A percentile compares a stretch with the other conserved stretches of the same genome.
Evolutionary conservation across 805 yeast genomes (phyloP).

Genomic region (Pichia ethanolica): DNA sequence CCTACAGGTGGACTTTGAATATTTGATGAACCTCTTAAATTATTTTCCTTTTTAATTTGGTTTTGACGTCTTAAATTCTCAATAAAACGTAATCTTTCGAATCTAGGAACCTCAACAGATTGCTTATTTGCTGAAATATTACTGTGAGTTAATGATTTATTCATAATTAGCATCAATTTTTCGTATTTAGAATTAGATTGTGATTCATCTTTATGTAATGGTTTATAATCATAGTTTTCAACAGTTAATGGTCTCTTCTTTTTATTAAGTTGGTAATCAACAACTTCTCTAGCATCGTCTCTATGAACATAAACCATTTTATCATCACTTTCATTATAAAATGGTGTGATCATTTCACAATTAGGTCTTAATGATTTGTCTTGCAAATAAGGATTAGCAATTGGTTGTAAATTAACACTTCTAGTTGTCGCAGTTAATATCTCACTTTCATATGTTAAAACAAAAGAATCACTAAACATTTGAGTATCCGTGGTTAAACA

Average conservation of each 20-base stretch:
- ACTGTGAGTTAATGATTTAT: slow-evolving; percentile 37
- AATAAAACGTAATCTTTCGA: slow-evolving; percentile 78
- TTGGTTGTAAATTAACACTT: slow-evolving; percentile 66
- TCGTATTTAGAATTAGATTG: slow-evolving; percentile 85
- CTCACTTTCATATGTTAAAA: slow-evolving; percentile 83
- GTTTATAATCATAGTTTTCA: slow-evolving; percentile 25
- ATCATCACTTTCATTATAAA: slow-evolving; percentile 27
- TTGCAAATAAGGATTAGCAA: slow-evolving; percentile 56
- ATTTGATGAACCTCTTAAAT: slow-evolving; percentile 3
- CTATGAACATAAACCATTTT: slow-evolving; percentile 32
- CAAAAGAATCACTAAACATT: slow-evolving; percentile 71
- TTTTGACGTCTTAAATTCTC: slow-evolving; percentile 59
- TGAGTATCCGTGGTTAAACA: slow-evolving; percentile 73
- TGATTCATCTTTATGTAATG: slow-evolving; percentile 57
- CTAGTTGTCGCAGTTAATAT: slow-evolving; percentile 71
- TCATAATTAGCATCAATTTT: slow-evolving; percentile 73
- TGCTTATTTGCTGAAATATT: slow-evolving; percentile 28
- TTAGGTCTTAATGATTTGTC: slow-evolving; percentile 41
- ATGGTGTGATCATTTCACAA: slow-evolving; percentile 35
- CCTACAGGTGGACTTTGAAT: slow-evolving; percentile 5
- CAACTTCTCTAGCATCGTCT: slow-evolving; percentile 27
- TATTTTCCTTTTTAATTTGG: slow-evolving; percentile 7
- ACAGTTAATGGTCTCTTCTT: slow-evolving; percentile 18
- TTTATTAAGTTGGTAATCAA: background rate
- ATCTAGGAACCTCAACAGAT: slow-evolving; percentile 29